Evolutionary conservation across 257 asterid species (phyloP).

Genomic region (Nicotiana sylvestris): DNA sequence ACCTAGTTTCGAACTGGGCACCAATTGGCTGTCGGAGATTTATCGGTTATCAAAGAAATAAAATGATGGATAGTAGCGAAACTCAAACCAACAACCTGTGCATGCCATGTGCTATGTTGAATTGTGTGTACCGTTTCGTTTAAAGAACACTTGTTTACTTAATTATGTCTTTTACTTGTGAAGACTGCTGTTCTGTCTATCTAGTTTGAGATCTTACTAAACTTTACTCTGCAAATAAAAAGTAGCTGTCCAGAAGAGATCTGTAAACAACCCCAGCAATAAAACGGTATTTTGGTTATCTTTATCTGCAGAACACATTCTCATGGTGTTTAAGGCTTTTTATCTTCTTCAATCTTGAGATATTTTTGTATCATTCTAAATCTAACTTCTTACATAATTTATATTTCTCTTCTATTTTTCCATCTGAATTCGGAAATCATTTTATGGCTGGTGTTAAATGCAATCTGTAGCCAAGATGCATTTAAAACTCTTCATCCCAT

Average conservation of each 20-base stretch:
- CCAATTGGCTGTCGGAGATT: neutral
- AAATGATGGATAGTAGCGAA: neutral
- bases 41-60: neutral
- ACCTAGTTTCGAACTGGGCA: neutral
- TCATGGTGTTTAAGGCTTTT: neutral
- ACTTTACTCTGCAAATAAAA: neutral
- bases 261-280: neutral
- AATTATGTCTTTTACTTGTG: neutral
- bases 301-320: neutral
- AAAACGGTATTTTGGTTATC: neutral
- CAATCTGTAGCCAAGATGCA: no score
- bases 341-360: neutral
- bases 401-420: neutral
- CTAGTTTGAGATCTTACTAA: neutral
- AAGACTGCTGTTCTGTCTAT: neutral
- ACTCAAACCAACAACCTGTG: neutral
- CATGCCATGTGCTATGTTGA: neutral
- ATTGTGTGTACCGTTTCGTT: neutral
- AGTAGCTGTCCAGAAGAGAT: neutral
- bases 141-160: neutral
- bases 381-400: neutral
- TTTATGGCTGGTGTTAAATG: neutral
- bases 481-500: no score
- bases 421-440: neutral
- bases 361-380: neutral